Evolutionary conservation across 1,139 yeast species (phyloP), one percentile per base, ranked within the genome.

Genomic region (Yamadazyma membranifaciens): DNA sequence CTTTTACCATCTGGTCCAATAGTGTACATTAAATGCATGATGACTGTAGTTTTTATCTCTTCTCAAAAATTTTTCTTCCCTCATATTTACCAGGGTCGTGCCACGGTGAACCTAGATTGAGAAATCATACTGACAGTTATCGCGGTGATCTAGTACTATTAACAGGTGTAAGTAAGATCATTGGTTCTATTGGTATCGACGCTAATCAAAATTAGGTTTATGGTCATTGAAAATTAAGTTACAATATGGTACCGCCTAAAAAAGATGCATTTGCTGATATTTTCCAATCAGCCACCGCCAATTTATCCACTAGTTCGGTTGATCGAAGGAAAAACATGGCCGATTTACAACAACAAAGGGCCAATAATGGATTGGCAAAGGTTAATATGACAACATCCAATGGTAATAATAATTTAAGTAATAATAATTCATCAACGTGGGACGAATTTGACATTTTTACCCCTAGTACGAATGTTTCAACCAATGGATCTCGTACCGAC

Each of bases 1-100:
- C 99, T 87, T 78, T 91, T 89, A 57, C 98, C 98, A 55, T 89
- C 96, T 50, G 81, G 80, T 60, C 91, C 95, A 62, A 85, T 69
- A 47, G 97, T 88, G 89, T 87, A 94, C 99, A 94, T 94, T 68
- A 94, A 84, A 86, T 92, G 98, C 98, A 92, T 92, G 47, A 30
- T 40, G 34, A n/a, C 5, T 15, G 20, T 30, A 2, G 20, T 33
- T 34, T 25, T 27, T 14, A 22, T 12, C 32, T 36, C 43, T 40
- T 36, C 40, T 33, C 43, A 28, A 20, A 37, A 36, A 37, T 16
- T 12, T 31, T 35, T 35, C 28, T 27, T 11, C 13, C 17, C 15
- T 29, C 31, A 29, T 4, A n/a, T 24, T 33, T 9, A 9, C 20
- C 5, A 15, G 9, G 26, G 34, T 31, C 34, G 34, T 22, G 34